Evolutionary conservation across 1,139 yeast species (phyloP).

Genomic region (Pichia terricola): DNA sequence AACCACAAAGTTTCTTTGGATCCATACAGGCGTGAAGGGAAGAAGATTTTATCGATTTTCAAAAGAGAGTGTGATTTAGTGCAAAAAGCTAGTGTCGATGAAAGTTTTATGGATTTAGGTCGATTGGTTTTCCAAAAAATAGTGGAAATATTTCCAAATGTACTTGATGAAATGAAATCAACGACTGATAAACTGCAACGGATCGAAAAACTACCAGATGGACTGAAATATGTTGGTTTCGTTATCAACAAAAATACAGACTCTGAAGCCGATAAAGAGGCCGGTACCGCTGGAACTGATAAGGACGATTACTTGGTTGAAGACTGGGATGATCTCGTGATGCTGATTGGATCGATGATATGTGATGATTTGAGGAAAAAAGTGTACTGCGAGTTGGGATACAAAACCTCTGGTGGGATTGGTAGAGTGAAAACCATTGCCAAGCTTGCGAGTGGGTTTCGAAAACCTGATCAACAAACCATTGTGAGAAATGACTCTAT

Average conservation of each 20-base stretch:
- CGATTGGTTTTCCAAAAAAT: slow-evolving; percentile 32
- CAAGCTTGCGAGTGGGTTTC: slow-evolving; percentile 79
- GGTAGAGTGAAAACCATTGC: slow-evolving; percentile 70
- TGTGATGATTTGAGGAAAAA: slow-evolving; percentile 43
- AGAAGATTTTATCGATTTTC: slow-evolving; percentile 65
- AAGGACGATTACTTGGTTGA: slow-evolving; percentile 20
- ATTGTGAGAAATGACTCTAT: slow-evolving; percentile 46
- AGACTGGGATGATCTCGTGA: slow-evolving; percentile 84
- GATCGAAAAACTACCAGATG: slow-evolving; percentile 28
- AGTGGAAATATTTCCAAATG: slow-evolving; percentile 28
- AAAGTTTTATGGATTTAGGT: slow-evolving; percentile 81
- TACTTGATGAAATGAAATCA: slow-evolving; percentile 11
- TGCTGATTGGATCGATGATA: slow-evolving; percentile 55
- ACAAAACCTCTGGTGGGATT: slow-evolving; percentile 87
- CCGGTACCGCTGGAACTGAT: background rate
- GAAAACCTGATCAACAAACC: slow-evolving; percentile 84
- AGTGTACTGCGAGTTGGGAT: slow-evolving; percentile 50
- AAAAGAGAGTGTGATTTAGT: slow-evolving; percentile 48
- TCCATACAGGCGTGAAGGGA: slow-evolving; percentile 80
- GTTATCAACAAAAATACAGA: slow-evolving; percentile 19
- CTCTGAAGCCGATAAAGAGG: slow-evolving; percentile 18
- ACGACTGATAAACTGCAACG: slow-evolving; percentile 34
- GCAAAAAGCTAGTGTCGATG: slow-evolving; percentile 95
- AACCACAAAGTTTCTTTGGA: slow-evolving; percentile 80
- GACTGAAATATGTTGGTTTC: slow-evolving; percentile 14